Evolutionary conservation across 352 stramenopile genomes (phyloP).

Genomic region (Globisporangium recalcitrans): DNA sequence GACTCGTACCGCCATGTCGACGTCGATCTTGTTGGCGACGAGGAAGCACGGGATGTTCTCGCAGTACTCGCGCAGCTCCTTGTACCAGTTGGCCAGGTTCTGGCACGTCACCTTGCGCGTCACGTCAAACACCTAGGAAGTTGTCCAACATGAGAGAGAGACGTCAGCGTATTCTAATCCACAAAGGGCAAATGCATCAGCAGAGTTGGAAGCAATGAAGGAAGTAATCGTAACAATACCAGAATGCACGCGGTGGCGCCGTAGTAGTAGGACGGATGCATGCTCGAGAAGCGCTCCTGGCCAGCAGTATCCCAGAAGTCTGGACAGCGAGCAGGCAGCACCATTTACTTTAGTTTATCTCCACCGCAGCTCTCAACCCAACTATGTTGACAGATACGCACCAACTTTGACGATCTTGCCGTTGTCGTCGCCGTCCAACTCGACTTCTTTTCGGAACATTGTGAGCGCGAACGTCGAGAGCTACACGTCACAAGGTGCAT

Average conservation of each 20-base stretch:
- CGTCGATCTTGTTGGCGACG: conserved; percentile 97
- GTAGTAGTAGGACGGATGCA: conserved; percentile 96
- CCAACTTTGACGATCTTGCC: conserved; percentile 59
- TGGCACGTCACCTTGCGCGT: conserved; percentile 94
- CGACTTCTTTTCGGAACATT: conserved; percentile 90
- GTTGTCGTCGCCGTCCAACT: conserved; percentile 51
- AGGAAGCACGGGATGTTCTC: conserved; percentile 90
- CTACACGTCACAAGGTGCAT: conserved; percentile 20
- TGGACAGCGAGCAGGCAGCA: conserved; percentile 13
- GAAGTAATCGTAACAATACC: conserved; percentile 3
- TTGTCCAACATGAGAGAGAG: not conserved
- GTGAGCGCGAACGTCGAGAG: conserved; percentile 95
- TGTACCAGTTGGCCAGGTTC: conserved; percentile 89
- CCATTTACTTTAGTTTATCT: not conserved
- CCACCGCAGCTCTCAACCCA: not conserved
- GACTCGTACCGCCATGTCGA: conserved; percentile 81
- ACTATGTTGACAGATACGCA: conserved; percentile 20
- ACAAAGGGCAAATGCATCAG: not conserved
- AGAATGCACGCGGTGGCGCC: conserved; percentile 92
- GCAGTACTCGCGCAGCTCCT: conserved; percentile 91
- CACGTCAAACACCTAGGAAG: conserved; percentile 88
- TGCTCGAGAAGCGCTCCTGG: conserved; percentile 94
- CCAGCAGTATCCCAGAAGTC: conserved; percentile 96
- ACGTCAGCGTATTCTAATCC: not conserved
- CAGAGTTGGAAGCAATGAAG: not conserved